A percentile compares a stretch with the other conserved stretches of the same genome.
Evolutionary conservation across 2,329 filamentous ascomycete species (phyloP).

Genomic region (Talaromyces albobiverticillius): DNA sequence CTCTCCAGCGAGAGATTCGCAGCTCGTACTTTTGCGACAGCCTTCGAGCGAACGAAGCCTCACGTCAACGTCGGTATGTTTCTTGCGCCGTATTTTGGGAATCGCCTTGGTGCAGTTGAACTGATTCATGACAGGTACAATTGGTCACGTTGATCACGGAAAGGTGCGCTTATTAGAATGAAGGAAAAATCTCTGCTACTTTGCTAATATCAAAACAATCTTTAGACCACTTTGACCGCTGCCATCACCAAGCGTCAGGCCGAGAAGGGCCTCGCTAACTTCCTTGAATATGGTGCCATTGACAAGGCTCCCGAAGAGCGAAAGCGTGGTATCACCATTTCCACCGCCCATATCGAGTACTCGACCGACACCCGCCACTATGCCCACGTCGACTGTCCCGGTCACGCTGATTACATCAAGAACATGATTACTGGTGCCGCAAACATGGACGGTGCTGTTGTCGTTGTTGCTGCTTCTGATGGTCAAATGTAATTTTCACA

Average conservation of each 20-base stretch:
- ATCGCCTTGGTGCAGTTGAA: constrained; percentile 1
- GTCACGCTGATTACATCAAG: constrained; percentile 99
- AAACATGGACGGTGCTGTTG: constrained; percentile 98
- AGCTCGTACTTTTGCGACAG: constrained; percentile 57
- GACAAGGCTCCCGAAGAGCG: constrained; percentile 99
- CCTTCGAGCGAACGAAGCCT: constrained; percentile 86
- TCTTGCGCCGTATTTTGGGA: not conserved
- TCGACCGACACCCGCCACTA: constrained; percentile 92
- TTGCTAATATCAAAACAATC: constrained; percentile 16
- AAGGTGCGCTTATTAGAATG: constrained; percentile 56
- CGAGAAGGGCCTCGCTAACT: constrained; percentile 88
- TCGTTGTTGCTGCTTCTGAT: constrained; percentile 96
- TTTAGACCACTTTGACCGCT: constrained; percentile 91
- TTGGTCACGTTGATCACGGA: constrained; percentile 99
- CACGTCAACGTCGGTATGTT: constrained; percentile 92
- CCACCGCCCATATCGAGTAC: constrained; percentile 98
- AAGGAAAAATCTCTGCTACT: constrained; percentile 11
- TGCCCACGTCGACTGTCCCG: constrained; percentile 98
- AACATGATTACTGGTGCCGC: constrained; percentile 99
- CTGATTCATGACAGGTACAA: constrained; percentile 63
- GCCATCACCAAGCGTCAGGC: constrained; percentile 98
- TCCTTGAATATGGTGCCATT: constrained; percentile 95
- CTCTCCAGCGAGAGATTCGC: constrained; percentile 45
- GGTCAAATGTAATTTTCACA: constrained; percentile 74
- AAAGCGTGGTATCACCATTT: constrained; percentile 99